Evolutionary conservation across 169 alveolate genomes (phyloP), one percentile per base, ranked within the genome.

Genomic region (Eimeria maxima): DNA sequence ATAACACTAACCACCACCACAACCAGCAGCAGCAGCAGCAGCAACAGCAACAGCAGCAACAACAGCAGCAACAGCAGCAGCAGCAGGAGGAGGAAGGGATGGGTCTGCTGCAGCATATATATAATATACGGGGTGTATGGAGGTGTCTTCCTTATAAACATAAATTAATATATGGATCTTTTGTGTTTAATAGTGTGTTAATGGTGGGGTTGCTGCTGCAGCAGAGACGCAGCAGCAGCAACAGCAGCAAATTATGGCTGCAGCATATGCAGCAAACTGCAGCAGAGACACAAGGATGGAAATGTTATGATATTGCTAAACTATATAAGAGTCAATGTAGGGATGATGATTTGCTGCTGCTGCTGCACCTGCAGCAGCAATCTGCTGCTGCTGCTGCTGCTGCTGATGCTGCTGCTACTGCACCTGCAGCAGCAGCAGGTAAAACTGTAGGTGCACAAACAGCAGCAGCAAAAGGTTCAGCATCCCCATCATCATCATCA

Each of bases 141-240:
- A 5, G 50, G 10, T n/a, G 55, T 27, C 18, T 73, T 10, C 83
- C 83, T 44, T 14, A 5, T 6, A 4, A 44, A 18, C 44, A 73
- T 47, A 73, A 73, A 42, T 38, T 73, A 27, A 73, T 73, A 24
- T 73, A 14, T 16, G 83, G 83, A 6, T 73, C 83, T n/a, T 4
- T 73, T 4, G 83, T 27, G 24, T 73, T 73, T 38, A 73, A 73
- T 73, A 47, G 83, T 4, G 44, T 18, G 24, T 38, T 73, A 47
- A 73, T 73, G 44, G 50, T 73, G 83, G n/a, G 44, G 55, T 42
- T 73, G 83, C 83, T 73, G 83, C 50, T 73, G 83, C 83, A 73
- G 83, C 55, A 73, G 50, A 4, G 45, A 22, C 83, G 83, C 83
- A 73, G 83, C 83, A 50, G 57, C 18, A 50, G 57, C 57, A 50